Conservation (phyloP, 345 rosid species). For the Lepidium aucheri region DNA sequence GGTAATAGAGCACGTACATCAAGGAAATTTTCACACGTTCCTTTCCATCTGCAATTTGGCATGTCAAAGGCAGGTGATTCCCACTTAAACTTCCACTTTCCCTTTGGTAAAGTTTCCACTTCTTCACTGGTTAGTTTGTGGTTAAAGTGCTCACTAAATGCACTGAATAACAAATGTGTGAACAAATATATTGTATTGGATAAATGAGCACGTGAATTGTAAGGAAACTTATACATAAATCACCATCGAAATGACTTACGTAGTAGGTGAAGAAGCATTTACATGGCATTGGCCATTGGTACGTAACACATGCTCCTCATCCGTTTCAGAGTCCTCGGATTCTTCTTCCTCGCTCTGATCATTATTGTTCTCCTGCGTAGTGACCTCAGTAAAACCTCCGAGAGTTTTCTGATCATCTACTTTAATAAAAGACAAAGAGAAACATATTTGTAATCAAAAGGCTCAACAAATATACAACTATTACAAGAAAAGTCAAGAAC, state of each 20-base stretch:
- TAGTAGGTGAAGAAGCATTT: conserved; percentile 23
- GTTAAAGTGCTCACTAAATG: conserved; percentile 54
- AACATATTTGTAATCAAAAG: neutral
- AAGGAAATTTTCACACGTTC: conserved; percentile 52
- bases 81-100: conserved; percentile 67
- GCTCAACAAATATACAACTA: neutral
- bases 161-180: conserved; percentile 35
- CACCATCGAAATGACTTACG: conserved; percentile 31
- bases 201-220: neutral
- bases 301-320: conserved; percentile 35
- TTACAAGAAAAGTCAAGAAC: neutral
- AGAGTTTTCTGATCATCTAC: conserved; percentile 29
- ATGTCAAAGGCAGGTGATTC: conserved; percentile 54
- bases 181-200: neutral
- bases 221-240: neutral
- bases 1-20: conserved; percentile 39
- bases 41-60: conserved; percentile 70
- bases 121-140: conserved; percentile 52
- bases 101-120: conserved; percentile 38
- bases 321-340: conserved; percentile 31
- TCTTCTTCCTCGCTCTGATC: conserved; percentile 38
- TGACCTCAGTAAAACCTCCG: conserved; percentile 20
- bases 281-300: conserved; percentile 21
- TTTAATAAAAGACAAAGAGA: conserved; percentile 16
- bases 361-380: conserved; percentile 22